Base-by-base conservation (phyloP, 179 eudicot genomes). In the Gypsophila paniculata region DNA sequence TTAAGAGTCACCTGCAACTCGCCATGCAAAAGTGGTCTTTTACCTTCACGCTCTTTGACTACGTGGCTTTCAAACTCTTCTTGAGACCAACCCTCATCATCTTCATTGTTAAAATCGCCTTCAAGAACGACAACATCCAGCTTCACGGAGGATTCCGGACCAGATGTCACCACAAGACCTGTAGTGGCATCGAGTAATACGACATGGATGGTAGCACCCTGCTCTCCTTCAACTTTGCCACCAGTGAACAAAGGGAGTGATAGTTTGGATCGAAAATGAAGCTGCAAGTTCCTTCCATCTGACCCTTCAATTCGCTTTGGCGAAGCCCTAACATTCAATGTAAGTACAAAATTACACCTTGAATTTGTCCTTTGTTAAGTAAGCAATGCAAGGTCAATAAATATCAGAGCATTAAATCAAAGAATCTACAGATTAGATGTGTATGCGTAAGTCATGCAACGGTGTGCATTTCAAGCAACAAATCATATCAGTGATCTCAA, bases 221-320 rank as follows among this genome's bases (percentile, higher is more conserved):
- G 98, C 80, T 94, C 99, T 69, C 99, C 99, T 82, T 94, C 99
- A 39, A 94, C 96, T 81, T 91, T 94, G 26, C 94, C 99, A 21
- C 99, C 99, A 0, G 97, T 94, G 68, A 89, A 94, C 59, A 91
- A 83, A 65, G 99, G 99, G 21, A 94, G 89, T 58, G 99, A 86
- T 55, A 94, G 75, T 73, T 91, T 88, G 57, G 96, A 85, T 79
- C 67, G 86, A 60, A 94, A 94, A 52, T 86, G 92, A 68, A 94
- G 86, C 83, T 91, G 97, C 77, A 91, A 75, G 76, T 80, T 94
- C 75, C 91, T 84, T 70, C 97, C 99, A 81, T 94, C 97, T 15
- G 92, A 86, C 38, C 95, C 99, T 82, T 91, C 99, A 68, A 94
- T 86, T 70, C 85, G 79, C 72, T 79, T 88, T 25, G 99, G 99